Evolutionary conservation across 164 flowering plant species (phyloP), one percentile per base, ranked within the genome.

Genomic region (Vitis labrusca): DNA sequence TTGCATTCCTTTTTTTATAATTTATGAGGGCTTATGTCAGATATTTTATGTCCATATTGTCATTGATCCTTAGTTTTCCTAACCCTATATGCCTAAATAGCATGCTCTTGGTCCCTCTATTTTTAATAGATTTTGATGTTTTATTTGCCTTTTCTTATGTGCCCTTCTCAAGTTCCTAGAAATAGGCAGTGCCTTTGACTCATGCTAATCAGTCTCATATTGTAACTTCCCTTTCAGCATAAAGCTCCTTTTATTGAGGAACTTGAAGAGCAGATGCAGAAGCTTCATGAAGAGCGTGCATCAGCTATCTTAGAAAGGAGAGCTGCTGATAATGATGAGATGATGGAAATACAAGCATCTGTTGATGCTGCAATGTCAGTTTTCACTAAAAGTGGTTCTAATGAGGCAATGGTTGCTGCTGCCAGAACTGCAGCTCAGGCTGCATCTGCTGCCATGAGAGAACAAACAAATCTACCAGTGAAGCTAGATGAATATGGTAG

Each of bases 201-300:
- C 37, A 1, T 19, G 48, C 62, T 56, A 29, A 32, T 23, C 15
- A 59, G 14, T 27, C 1, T 7, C 10, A 10, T 17, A 2, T 7
- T 56, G 12, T 65, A 62, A 66, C 49, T 9, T 44, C 17, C 27
- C 50, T 80, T 82, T 73, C 85, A 96, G 99, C 73, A 89, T 80
- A 93, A 91, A 80, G 97, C 94, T 74, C 88, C 98, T 69, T 89
- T 65, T 57, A 91, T 96, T 12, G 99, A 96, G 82, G 98, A 93
- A 74, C 91, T 96, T 68, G 99, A 93, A 77, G 97, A 87, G 55
- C 88, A 87, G 77, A 91, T 91, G 93, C 92, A 89, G 81, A 85
- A 90, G 70, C 89, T 93, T 67, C 88, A 87, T 66, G 87, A 91
- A 79, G 83, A 90, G 47, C 97, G 91, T 62, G 97, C 98, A 49